Base-by-base conservation (phyloP, 352 stramenopile species). In the Pythium inflatum region DNA sequence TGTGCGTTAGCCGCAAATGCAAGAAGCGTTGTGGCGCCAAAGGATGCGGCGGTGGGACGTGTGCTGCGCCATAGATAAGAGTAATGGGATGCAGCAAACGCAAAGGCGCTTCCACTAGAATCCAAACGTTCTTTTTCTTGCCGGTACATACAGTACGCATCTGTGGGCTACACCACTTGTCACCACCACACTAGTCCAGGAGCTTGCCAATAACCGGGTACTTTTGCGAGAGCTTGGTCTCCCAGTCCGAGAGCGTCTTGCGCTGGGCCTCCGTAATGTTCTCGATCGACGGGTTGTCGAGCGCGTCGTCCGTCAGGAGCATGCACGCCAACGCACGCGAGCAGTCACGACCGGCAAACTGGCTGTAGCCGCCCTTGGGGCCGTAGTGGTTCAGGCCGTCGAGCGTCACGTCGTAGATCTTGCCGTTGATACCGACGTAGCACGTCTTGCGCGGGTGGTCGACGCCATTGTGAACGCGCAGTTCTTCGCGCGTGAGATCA, bases 391-490 rank as follows among this genome's bases (percentile, higher is more conserved):
- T 79, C 12, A 85, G 66, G 6, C 97, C 90, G 56, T 98, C 96
- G 75, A 98, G 97, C 24, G 93, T 98, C 53, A 98, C 92, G 79
- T 99, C 98, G 81, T 98, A 99, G 45, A 99, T 96, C 59, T 97
- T 97, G 68, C 95, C 89, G 22, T 95, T 94, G 5, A 98, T 73
- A 24, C 80, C 96, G 41, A 99, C 80, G 74, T 99, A 99, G 59
- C 98, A 96, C 22, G 89, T 97, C 53, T 96, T 82, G 61, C 88
- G 83, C 36, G 91, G 89, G 66, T 90, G 85, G 74, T 93, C 81
- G 22, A 90, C 70, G 67, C 90, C 88, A 68, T 98, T 93, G 62
- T 88, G 88, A 36, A 70, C 78, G n/a, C 81, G 76, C n/a, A 99
- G 78, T 71, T 98, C 77, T 54, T 88, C 78, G 50, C 92, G 83